Evolutionary conservation across 768 basidiomycete genomes (phyloP), one percentile per base, ranked within the genome.

Genomic region (Lactarius hengduanensis): DNA sequence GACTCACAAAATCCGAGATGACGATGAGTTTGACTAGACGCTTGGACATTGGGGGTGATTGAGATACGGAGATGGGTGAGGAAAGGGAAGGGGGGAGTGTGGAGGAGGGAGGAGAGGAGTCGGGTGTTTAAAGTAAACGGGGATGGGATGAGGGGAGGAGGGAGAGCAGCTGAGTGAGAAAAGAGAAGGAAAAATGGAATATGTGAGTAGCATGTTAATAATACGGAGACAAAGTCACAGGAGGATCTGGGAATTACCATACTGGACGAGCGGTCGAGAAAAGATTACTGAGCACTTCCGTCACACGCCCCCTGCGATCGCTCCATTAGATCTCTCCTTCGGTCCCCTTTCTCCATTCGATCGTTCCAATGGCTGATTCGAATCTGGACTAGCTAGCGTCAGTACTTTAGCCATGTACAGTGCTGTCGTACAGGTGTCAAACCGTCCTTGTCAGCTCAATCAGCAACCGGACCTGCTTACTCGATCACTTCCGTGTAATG

Each of bases 1-100:
- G 54, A 74, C 77, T 72, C 66, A 78, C 77, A 28, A 77, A 73
- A 70, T 78, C 77, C 38, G 75, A 76, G 66, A 78, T 69, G 59
- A 71, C 62, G 15, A 68, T 64, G 16, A 73, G 57, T 57, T 72
- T 72, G 22, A 72, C 66, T 11, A 54, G 7, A 30, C 65, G 71
- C 61, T 60, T 68, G 15, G 57, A 43, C 69, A 69, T 73, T 53
- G 60, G 36, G 32, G 22, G 64, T 50, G 59, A 20, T 61, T 55
- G 50, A 15, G 57, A 43, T 26, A 36, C 22, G 18, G 63, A 28
- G 47, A 10, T n/a, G n/a, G 40, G 43, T 7, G 54, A 57, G 32
- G 32, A 13, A 53, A n/a, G 22, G 8, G 36, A 26, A 34, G 15
- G 32, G 56, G 28, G n/a, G 18, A 28, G 20, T 16, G 30, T 11